Evolutionary conservation across 1,284 basidiomycete species (phyloP).

Genomic region (Cryptococcus sp.): DNA sequence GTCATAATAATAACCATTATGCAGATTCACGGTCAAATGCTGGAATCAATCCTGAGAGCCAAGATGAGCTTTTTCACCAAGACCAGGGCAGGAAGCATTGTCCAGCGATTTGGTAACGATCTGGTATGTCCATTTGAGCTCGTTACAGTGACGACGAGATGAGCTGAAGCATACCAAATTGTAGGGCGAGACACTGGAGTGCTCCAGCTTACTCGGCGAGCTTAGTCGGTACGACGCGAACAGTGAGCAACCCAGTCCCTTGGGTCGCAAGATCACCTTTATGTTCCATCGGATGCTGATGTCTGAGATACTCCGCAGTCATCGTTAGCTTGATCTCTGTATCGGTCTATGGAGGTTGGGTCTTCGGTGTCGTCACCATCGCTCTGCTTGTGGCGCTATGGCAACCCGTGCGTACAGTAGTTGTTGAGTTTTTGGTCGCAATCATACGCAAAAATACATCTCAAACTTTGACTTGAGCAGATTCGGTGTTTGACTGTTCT

Average conservation of each 20-base stretch:
- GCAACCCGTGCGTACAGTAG: constrained; percentile 17
- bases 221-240: constrained; percentile 8
- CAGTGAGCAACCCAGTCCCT: constrained; percentile 11
- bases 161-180: neutral
- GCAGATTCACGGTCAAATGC: constrained; percentile 34
- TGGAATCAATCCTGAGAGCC: constrained; percentile 30
- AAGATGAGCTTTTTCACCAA: constrained; percentile 39
- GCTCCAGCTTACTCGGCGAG: constrained; percentile 20
- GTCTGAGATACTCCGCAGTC: constrained; percentile 12
- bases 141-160: neutral
- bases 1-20: neutral
- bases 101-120: constrained; percentile 39
- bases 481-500: no score
- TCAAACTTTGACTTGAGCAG: no score
- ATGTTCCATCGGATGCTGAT: no score
- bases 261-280: neutral
- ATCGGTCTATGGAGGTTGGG: constrained; percentile 29
- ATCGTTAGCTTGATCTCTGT: constrained; percentile 23
- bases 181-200: constrained; percentile 22
- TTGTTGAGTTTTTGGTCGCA: constrained; percentile 2
- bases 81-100: constrained; percentile 37
- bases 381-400: constrained; percentile 19
- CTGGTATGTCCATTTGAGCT: constrained; percentile 21
- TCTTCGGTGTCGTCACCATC: constrained; percentile 18
- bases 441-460: neutral